Percentiles rank a stretch among this genome's conserved stretches.
phyloP scores from a whole-genome alignment of 2,329 filamentous ascomycete species.

The Acarospora socialis region DNA sequence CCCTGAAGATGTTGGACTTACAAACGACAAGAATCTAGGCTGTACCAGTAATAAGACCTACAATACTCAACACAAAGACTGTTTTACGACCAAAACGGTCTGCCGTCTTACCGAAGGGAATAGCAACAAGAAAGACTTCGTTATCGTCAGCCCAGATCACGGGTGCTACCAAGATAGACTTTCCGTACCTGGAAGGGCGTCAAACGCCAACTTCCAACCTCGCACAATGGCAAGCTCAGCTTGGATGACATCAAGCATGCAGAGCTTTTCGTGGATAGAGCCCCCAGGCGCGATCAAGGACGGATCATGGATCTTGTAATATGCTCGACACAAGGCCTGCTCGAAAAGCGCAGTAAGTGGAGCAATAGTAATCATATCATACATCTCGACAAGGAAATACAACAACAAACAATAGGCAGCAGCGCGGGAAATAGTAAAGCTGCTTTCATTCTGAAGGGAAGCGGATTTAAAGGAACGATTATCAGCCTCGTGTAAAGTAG shows the following conservation, averaged over 20 bases:
- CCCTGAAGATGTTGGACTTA: too few relatives aligned
- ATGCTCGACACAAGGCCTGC: slow-evolving; percentile 16
- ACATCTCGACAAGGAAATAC: slow-evolving; percentile 20
- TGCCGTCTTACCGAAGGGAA: too few relatives aligned
- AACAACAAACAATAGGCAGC: too few relatives aligned
- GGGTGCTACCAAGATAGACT: slow-evolving; percentile 13
- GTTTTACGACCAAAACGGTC: too few relatives aligned
- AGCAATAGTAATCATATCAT: slow-evolving; percentile 19
- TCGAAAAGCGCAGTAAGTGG: slow-evolving; percentile 19
- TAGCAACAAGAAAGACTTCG: too few relatives aligned
- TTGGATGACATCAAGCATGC: slow-evolving; percentile 19
- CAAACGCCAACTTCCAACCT: slow-evolving; percentile 20
- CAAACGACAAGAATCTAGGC: too few relatives aligned
- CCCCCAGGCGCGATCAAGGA: background rate
- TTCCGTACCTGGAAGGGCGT: slow-evolving; percentile 18
- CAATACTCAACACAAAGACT: too few relatives aligned
- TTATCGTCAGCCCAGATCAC: slow-evolving; percentile 18
- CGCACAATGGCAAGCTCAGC: slow-evolving; percentile 17
- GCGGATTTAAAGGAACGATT: too few relatives aligned
- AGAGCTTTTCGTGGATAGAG: slow-evolving; percentile 13
- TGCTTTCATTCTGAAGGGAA: too few relatives aligned
- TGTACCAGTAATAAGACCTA: too few relatives aligned
- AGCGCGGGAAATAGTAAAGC: too few relatives aligned
- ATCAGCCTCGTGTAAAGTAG: too few relatives aligned
- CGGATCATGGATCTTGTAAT: slow-evolving; percentile 11